Evolutionary conservation across 805 yeast genomes (phyloP).

Genomic region (Sugiyamaella boreocaroliniensis): DNA sequence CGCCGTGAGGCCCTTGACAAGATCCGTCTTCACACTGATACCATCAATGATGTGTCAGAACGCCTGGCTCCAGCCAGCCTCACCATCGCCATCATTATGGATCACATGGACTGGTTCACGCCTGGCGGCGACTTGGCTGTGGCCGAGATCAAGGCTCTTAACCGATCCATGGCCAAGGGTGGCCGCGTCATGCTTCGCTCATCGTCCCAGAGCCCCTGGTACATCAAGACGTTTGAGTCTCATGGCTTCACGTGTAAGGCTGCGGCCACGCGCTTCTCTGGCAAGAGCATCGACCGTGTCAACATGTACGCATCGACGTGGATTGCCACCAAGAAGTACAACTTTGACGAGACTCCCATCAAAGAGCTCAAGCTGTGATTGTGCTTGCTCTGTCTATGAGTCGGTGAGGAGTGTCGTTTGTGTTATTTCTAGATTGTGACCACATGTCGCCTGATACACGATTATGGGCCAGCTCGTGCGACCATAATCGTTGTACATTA

Average conservation of each 20-base stretch:
- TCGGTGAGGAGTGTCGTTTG: neutral
- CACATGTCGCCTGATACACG: no score
- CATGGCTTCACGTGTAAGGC: slow-evolving; percentile 63
- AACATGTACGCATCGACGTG: slow-evolving; percentile 89
- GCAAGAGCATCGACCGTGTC: slow-evolving; percentile 65
- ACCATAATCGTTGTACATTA: no score
- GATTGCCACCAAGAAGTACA: slow-evolving; percentile 58
- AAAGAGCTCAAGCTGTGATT: neutral
- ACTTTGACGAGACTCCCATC: slow-evolving; percentile 5
- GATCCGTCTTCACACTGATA: slow-evolving; percentile 73
- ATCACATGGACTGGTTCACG: slow-evolving; percentile 89
- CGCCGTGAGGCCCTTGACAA: slow-evolving; percentile 52
- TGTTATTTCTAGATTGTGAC: no score
- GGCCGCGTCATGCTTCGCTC: slow-evolving; percentile 75
- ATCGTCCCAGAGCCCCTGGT: slow-evolving; percentile 73
- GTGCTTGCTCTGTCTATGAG: neutral
- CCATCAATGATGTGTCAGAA: slow-evolving; percentile 65
- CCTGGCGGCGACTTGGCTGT: slow-evolving; percentile 49
- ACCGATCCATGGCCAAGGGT: slow-evolving; percentile 52
- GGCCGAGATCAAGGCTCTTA: slow-evolving; percentile 58
- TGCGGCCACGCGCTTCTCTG: slow-evolving; percentile 60
- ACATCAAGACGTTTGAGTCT: slow-evolving; percentile 58
- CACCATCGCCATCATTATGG: slow-evolving; percentile 78
- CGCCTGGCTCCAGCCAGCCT: slow-evolving; percentile 56
- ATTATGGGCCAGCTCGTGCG: no score